phyloP scores from a whole-genome alignment of 495 filamentous ascomycete species.

The Amorphotheca resinae region DNA sequence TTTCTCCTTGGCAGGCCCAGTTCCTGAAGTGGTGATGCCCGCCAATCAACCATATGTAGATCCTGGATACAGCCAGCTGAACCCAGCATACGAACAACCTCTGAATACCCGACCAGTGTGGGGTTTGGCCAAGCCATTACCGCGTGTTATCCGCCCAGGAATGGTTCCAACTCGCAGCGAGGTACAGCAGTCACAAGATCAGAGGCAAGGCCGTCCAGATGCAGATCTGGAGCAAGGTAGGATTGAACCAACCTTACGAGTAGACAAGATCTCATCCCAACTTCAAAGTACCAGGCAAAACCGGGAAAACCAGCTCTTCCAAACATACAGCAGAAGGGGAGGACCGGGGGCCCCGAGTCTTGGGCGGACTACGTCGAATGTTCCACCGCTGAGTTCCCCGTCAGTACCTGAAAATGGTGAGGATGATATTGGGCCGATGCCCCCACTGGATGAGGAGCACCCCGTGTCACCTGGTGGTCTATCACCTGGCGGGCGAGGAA shows the following conservation, averaged over 20 bases:
- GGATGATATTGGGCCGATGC: constrained; percentile 2
- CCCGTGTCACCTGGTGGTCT: not conserved
- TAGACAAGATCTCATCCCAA: constrained; percentile 10
- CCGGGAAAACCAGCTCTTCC: constrained; percentile 12
- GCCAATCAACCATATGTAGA: constrained; percentile 16
- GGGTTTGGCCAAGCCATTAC: constrained; percentile 37
- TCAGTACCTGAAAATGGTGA: constrained; percentile 3
- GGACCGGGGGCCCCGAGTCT: not conserved
- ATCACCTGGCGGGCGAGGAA: too few relatives aligned
- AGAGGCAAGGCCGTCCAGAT: constrained; percentile 3
- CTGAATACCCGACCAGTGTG: constrained; percentile 27
- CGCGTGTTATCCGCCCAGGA: constrained; percentile 32
- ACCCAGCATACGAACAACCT: constrained; percentile 14
- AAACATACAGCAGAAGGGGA: constrained; percentile 7
- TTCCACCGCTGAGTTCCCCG: constrained; percentile 3
- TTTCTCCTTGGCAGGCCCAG: constrained; percentile 9
- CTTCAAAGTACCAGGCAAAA: constrained; percentile 8
- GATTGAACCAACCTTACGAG: constrained; percentile 9
- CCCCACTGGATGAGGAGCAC: not conserved
- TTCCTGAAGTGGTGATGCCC: constrained; percentile 3
- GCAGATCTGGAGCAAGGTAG: constrained; percentile 9
- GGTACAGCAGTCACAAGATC: constrained; percentile 1
- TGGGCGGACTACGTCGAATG: constrained; percentile 4
- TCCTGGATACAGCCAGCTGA: constrained; percentile 12
- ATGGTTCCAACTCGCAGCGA: constrained; percentile 32